Evolutionary conservation across 179 eudicot species (phyloP), one percentile per base, ranked within the genome.

Genomic region (Spinacia oleracea): DNA sequence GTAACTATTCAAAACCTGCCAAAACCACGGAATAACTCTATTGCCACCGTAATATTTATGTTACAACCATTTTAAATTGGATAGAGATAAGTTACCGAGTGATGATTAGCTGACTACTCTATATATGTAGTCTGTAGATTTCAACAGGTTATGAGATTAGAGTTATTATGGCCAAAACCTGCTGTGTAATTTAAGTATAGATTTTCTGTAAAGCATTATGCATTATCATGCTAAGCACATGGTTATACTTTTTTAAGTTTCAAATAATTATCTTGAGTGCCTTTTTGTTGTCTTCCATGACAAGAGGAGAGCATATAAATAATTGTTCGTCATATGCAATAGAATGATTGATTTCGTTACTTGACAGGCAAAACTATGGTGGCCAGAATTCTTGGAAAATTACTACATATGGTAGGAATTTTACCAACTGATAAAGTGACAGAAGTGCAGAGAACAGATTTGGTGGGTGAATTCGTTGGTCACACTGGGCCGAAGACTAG

Each of bases 391-490:
- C 98, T 96, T 27, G 98, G 99, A 86, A 93, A 91, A 72, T 89
- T 96, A 72, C 96, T 96, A 10, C 85, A 89, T 78, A 91, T 93
- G 97, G 99, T 94, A 71, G 98, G 98, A 75, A 89, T 92, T 79
- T 84, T 96, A 79, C 97, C 99, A 15, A 92, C 96, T 42, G 91
- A 96, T 81, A 93, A 81, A 81, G 97, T 96, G 73, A 94, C 97
- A 29, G 98, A 96, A 79, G 99, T 96, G 82, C 98, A 93, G 78
- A 90, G 98, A 84, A 91, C 99, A 31, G 99, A 96, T 89, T 82
- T 96, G 80, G 99, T 96, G 62, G 99, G 96, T 50, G 98, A 96
- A 86, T 96, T 92, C 75, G 96, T 93, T 80, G 99, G 99, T 80
- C 99, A 96, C 76, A 96, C 99, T 4, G 97, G 99, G 73, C 97